Evolutionary conservation across 192 early-diverging fungal genomes (phyloP).

Genomic region (Funneliformis mosseae): DNA sequence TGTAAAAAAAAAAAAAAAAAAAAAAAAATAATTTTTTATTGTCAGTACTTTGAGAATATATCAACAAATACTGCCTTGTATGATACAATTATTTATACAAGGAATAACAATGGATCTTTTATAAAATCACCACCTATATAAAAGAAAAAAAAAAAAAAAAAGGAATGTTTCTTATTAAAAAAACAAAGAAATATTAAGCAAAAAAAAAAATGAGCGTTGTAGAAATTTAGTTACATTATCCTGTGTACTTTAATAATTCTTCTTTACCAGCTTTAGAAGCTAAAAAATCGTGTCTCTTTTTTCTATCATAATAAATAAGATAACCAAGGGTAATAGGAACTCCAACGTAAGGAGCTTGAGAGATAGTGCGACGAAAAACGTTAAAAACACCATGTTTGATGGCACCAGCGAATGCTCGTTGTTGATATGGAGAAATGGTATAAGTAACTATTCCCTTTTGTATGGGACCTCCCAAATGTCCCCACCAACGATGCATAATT

Average conservation of each 20-base stretch:
- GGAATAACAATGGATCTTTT: neutral
- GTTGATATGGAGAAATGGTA: conserved; percentile 63
- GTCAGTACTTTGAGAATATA: neutral
- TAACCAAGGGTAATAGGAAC: conserved; percentile 52
- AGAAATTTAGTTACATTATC: too few species aligned
- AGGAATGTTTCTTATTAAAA: too few species aligned
- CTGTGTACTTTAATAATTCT: neutral
- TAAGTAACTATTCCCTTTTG: conserved; percentile 64
- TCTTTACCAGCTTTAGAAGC: conserved; percentile 27
- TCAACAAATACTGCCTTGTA: too few species aligned
- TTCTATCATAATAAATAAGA: conserved; percentile 50
- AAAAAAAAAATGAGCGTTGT: neutral
- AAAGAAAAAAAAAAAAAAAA: too few species aligned
- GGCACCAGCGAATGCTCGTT: conserved; percentile 63
- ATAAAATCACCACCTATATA: too few species aligned
- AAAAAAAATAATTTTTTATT: neutral
- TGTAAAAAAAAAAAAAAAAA: conserved; percentile 10
- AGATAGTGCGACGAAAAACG: conserved; percentile 56
- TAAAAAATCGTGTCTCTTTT: conserved; percentile 41
- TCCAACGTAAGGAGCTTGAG: conserved; percentile 60
- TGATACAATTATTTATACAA: neutral
- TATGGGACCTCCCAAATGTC: conserved; percentile 57
- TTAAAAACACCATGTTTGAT: conserved; percentile 62
- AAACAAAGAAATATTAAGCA: neutral
- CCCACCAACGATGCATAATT: conserved; percentile 48